Base-by-base conservation (phyloP, 2,329 filamentous ascomycete genomes). In the Trichothecium roseum region DNA sequence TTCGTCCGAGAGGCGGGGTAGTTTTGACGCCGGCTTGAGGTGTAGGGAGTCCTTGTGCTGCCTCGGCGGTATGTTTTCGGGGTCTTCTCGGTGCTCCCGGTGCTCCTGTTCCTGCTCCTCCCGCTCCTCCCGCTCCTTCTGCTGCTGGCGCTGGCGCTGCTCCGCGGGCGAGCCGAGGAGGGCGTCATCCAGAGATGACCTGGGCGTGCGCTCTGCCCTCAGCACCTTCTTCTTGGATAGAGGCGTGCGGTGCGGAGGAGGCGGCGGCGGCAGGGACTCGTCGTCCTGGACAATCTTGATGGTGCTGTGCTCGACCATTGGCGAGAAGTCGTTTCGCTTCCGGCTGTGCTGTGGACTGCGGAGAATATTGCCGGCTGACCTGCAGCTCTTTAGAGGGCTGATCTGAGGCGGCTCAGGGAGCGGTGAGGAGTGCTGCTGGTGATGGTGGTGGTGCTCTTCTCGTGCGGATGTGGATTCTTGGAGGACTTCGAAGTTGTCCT, bases 321-420 rank as follows among this genome's bases (percentile, higher is more conserved):
- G 62, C 1, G 58, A 57, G 41, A 65, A 68, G 10, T 66, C 60
- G 6, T 59, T 60, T 3, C 53, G 54, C 36, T 60, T 57, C 30
- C 59, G 44, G 4, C 41, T 37, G 8, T 43, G 32, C 18, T 47
- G 51, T 15, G 43, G 42, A 16, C 33, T 15, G 15, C 43, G 44
- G 9, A 55, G 41, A 32, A 60, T 42, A 44, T 76, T 76, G 3
- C 66, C 71, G 0, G 69, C 68, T 2, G 68, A 62, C 9, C 58
- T 56, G 2, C 65, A 69, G 39, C 72, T 66, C 33, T 65, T 65
- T 1, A 79, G 56, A 1, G 74, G 72, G 32, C 62, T 69, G 32
- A 69, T 43, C 32, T 63, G 66, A 13, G 60, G 67, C 2, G 64
- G 63, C 26, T 60, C 53, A 0, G 68, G 66, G 3, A 71, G 51